Percentiles rank a stretch among this genome's conserved stretches.
phyloP scores from a whole-genome alignment of 2,329 filamentous ascomycete species.

The Pyricularia pennisetigena region DNA sequence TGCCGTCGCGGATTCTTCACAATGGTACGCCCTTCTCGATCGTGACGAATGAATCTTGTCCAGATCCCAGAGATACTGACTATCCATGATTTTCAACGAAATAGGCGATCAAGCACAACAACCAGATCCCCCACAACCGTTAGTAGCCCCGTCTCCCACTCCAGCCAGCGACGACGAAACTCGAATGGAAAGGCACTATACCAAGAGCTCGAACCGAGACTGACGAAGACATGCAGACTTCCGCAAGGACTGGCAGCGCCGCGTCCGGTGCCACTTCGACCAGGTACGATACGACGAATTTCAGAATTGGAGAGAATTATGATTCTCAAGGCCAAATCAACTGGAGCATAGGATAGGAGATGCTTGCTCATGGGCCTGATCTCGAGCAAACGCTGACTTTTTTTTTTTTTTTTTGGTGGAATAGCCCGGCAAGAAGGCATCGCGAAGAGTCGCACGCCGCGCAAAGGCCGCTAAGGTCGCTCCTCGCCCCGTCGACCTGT shows the following conservation, averaged over 20 bases:
- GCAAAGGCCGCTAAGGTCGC: conserved; percentile 92
- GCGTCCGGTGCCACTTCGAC: conserved; percentile 98
- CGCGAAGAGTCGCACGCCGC: conserved; percentile 82
- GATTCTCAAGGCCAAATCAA: neutral
- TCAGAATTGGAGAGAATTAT: no score
- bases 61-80: conserved; percentile 17
- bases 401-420: conserved; percentile 21
- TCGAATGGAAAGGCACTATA: conserved; percentile 13
- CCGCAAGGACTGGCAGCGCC: conserved; percentile 99
- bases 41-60: neutral
- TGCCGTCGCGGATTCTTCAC: conserved; percentile 43
- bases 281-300: conserved; percentile 58
- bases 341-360: conserved; percentile 1
- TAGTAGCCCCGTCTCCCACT: conserved; percentile 31
- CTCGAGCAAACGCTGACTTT: conserved; percentile 15
- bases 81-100: conserved; percentile 21
- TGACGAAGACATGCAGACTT: conserved; percentile 57
- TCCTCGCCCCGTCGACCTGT: conserved; percentile 93
- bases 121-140: conserved; percentile 96
- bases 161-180: conserved; percentile 17
- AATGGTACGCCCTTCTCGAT: conserved; percentile 33
- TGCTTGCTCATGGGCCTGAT: neutral
- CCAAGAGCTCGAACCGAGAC: conserved; percentile 16
- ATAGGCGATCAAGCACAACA: conserved; percentile 99
- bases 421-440: conserved; percentile 92